These are phyloP conservation scores for Debaryomycetaceae sp. DNA, from an alignment of 1,139 yeast species.

Conservation along the genomic window DNA sequence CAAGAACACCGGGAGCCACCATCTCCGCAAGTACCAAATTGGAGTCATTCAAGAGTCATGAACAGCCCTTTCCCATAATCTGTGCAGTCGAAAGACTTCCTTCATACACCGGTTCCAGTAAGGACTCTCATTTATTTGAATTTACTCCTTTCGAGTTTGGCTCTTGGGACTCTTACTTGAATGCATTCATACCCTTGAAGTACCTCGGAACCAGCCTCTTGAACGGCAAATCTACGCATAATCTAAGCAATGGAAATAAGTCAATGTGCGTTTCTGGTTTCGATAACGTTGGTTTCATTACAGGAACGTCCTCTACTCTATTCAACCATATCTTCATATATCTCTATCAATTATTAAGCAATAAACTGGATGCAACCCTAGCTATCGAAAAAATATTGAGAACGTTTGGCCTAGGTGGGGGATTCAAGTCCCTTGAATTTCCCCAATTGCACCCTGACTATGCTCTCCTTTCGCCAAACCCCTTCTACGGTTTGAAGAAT, in stretches of 20 bases:
- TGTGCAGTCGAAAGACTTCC: conserved; percentile 34
- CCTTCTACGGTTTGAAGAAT: conserved; percentile 46
- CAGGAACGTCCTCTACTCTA: conserved; percentile 71
- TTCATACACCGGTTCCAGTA: conserved; percentile 14
- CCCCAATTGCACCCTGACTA: conserved; percentile 53
- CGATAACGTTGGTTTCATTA: conserved; percentile 71
- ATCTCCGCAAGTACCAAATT: conserved; percentile 18
- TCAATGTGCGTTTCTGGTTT: conserved; percentile 50
- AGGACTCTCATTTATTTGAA: conserved; percentile 41
- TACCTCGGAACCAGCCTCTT: conserved; percentile 52
- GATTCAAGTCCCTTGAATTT: conserved; percentile 13
- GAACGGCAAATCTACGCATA: conserved; percentile 22
- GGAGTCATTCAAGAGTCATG: conserved; percentile 17
- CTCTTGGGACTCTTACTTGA: conserved; percentile 54
- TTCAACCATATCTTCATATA: conserved; percentile 55
- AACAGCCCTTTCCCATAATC: conserved; percentile 44
- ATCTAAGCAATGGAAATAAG: conserved; percentile 18
- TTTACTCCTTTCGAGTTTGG: conserved; percentile 70
- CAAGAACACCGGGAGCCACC: conserved; percentile 34
- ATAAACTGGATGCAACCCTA: conserved; percentile 33
- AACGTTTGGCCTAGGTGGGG: conserved; percentile 44
- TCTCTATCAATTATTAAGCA: conserved; percentile 40
- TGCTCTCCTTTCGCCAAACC: conserved; percentile 73
- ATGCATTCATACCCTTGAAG: conserved; percentile 49
- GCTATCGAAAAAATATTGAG: conserved; percentile 45